phyloP scores from a whole-genome alignment of 1,139 yeast species.

The Candida gigantensis region DNA sequence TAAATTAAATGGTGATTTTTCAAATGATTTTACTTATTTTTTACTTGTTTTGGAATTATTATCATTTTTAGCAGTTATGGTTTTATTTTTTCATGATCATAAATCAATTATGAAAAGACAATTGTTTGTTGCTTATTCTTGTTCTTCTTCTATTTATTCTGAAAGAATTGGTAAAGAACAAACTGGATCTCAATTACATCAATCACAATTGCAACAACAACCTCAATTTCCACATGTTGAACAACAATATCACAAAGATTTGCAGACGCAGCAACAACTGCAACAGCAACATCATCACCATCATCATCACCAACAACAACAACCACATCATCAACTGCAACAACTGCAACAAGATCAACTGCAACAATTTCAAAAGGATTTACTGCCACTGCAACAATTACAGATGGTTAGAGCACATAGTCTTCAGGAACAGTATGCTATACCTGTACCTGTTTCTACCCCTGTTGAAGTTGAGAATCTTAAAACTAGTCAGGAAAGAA shows the following conservation, averaged over 20 bases:
- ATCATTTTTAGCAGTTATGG: constrained; percentile 8
- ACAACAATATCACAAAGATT: not conserved
- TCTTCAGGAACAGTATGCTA: constrained; percentile 5
- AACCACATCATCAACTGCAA: too few relatives aligned
- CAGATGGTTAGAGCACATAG: not conserved
- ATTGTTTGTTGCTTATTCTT: constrained; percentile 3
- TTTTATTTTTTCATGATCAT: constrained; percentile 11
- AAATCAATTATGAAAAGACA: constrained; percentile 6
- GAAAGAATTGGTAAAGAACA: constrained; percentile 3
- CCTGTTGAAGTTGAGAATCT: not conserved
- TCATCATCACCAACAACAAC: not conserved
- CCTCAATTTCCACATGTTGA: not conserved
- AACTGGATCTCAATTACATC: not conserved
- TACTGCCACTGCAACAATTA: not conserved
- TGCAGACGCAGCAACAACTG: not conserved
- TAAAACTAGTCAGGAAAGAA: constrained; percentile 1
- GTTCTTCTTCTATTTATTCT: constrained; percentile 14
- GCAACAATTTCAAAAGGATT: not conserved
- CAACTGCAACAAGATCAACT: not conserved
- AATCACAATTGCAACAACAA: not conserved
- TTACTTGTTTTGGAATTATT: constrained; percentile 14
- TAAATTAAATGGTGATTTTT: not conserved
- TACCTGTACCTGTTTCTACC: constrained; percentile 4
- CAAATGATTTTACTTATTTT: constrained; percentile 3
- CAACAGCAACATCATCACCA: not conserved